Conservation (phyloP, 768 basidiomycete genomes). For the Leccinum truebloodii region DNA sequence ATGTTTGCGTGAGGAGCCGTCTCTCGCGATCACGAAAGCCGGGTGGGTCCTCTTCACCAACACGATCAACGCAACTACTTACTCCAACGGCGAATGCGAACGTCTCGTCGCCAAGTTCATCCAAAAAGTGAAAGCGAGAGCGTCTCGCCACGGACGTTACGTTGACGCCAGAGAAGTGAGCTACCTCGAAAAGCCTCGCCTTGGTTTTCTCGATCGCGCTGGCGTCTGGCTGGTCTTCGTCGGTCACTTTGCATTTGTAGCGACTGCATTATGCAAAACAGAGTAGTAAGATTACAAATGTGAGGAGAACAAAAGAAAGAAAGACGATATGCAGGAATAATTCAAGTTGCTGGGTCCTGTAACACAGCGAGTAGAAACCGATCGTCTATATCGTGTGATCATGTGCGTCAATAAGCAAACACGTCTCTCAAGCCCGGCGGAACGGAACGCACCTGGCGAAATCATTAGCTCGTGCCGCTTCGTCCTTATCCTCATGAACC, state of each 20-base stretch:
- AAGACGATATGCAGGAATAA: background rate
- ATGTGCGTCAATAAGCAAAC: background rate
- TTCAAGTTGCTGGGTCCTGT: conserved; percentile 64
- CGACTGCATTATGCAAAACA: conserved; percentile 10
- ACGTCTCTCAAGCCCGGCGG: background rate
- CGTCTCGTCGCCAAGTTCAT: no score
- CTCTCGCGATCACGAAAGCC: conserved; percentile 34
- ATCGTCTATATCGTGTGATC: conserved; percentile 51
- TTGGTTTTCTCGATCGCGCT: background rate
- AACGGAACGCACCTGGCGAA: conserved; percentile 71
- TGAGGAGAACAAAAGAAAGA: background rate
- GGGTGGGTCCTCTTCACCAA: conserved; percentile 43
- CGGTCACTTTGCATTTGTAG: conserved; percentile 3
- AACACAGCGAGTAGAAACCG: conserved; percentile 82
- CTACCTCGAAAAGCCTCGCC: background rate
- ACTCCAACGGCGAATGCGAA: conserved; percentile 40
- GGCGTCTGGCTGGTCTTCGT: background rate
- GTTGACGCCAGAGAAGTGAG: no score
- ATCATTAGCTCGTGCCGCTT: conserved; percentile 93
- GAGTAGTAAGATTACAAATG: conserved; percentile 18
- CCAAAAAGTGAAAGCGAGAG: no score
- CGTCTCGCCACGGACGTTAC: no score
- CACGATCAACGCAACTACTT: conserved; percentile 40
- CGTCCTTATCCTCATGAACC: conserved; percentile 89
- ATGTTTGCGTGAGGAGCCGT: conserved; percentile 26